These are phyloP conservation scores for Pseudocercospora fuligena DNA, from an alignment of 2,329 filamentous ascomycete genomes.

Conservation along the genomic window DNA sequence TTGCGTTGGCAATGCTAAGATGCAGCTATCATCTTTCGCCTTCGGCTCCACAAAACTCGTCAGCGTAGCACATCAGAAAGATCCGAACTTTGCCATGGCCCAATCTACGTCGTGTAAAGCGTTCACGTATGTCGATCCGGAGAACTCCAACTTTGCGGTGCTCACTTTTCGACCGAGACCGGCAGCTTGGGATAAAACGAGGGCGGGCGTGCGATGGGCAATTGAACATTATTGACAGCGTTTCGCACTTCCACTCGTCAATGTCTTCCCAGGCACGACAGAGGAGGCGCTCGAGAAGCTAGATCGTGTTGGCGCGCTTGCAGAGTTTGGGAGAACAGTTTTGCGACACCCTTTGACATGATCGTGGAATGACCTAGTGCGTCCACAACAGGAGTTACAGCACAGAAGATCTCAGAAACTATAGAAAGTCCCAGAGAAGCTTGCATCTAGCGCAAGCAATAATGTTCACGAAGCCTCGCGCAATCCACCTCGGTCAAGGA, in stretches of 20 bases:
- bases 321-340: background rate
- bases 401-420: too few relatives aligned
- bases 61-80: background rate
- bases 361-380: background rate
- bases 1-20: background rate
- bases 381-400: too few relatives aligned
- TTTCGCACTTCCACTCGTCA: background rate
- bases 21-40: background rate
- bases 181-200: background rate
- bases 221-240: background rate
- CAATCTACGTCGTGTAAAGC: background rate
- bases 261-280: background rate
- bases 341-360: background rate
- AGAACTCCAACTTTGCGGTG: background rate
- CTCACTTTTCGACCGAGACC: background rate
- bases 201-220: background rate
- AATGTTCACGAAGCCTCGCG: too few relatives aligned
- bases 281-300: background rate
- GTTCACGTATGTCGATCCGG: background rate
- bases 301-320: background rate
- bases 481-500: too few relatives aligned
- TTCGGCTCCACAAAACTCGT: background rate
- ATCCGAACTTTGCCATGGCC: background rate
- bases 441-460: too few relatives aligned
- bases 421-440: too few relatives aligned